These are phyloP conservation scores for Phytophthora tubulina DNA, from an alignment of 352 stramenopile genomes.

Conservation along the genomic window DNA sequence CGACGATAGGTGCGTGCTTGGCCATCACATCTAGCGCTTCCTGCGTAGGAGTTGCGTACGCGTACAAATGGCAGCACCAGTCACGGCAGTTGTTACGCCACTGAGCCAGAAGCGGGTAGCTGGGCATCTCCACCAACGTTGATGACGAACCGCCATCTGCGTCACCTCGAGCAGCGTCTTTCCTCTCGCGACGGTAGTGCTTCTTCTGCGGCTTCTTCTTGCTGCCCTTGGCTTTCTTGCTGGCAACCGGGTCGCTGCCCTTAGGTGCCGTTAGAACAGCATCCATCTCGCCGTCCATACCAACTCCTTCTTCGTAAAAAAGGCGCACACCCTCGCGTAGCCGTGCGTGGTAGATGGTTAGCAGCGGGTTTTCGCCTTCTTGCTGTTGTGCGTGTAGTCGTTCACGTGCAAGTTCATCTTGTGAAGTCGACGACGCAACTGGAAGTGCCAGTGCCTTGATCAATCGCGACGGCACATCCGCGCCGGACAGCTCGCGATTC, in stretches of 20 bases:
- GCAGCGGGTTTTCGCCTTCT: constrained; percentile 52
- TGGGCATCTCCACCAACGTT: constrained; percentile 58
- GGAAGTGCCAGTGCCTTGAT: constrained; percentile 61
- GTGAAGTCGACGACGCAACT: constrained; percentile 22
- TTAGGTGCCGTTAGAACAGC: constrained; percentile 59
- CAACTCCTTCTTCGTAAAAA: constrained; percentile 83
- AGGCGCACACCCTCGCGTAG: constrained; percentile 74
- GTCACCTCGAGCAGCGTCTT: constrained; percentile 23
- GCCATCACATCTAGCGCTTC: constrained; percentile 61
- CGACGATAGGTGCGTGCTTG: constrained; percentile 76
- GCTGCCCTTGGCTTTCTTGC: constrained; percentile 42
- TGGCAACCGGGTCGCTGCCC: constrained; percentile 14
- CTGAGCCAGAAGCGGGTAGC: constrained; percentile 70
- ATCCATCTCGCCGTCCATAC: constrained; percentile 86
- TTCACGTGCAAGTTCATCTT: constrained; percentile 34
- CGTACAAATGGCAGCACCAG: constrained; percentile 81
- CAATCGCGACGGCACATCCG: constrained; percentile 23
- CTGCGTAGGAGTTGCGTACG: constrained; percentile 71
- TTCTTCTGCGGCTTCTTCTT: constrained; percentile 80
- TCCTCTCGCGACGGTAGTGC: constrained; percentile 62
- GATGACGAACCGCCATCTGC: constrained; percentile 11
- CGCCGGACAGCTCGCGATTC: constrained; percentile 53
- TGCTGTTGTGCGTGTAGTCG: constrained; percentile 31
- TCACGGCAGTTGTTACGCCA: constrained; percentile 85
- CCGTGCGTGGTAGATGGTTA: constrained; percentile 69